Evolutionary conservation across 257 asterid genomes (phyloP).

Genomic region (Salvia splendens): DNA sequence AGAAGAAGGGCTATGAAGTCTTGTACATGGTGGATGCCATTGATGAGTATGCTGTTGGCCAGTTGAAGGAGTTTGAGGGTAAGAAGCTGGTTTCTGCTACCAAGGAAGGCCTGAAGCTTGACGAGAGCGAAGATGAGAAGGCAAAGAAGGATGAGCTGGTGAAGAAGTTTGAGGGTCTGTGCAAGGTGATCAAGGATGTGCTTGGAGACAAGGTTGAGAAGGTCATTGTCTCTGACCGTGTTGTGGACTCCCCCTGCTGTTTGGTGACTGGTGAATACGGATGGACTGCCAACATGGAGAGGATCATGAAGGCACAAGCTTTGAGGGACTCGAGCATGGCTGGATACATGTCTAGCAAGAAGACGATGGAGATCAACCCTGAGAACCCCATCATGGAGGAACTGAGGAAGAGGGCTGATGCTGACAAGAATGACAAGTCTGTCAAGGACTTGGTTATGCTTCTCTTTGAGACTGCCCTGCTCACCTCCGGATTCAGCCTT

Average conservation of each 20-base stretch:
- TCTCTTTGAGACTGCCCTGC: conserved; percentile 62
- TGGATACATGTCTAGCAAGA: conserved; percentile 73
- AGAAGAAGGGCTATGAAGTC: conserved; percentile 63
- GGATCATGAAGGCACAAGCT: conserved; percentile 26
- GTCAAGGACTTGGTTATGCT: conserved; percentile 65
- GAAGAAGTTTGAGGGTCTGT: conserved; percentile 53
- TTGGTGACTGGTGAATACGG: conserved; percentile 66
- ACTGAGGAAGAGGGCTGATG: conserved; percentile 75
- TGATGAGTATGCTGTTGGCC: conserved; percentile 64
- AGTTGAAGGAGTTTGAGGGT: conserved; percentile 63
- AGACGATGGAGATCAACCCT: conserved; percentile 70
- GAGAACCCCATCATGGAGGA: conserved; percentile 72
- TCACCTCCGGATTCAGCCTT: conserved; percentile 70
- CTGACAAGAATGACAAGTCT: conserved; percentile 69
- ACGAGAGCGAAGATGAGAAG: conserved; percentile 60
- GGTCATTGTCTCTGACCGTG: conserved; percentile 29
- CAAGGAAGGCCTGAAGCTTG: conserved; percentile 65
- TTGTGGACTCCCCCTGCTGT: conserved; percentile 70
- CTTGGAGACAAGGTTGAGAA: conserved; percentile 28
- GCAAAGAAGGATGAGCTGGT: conserved; percentile 50
- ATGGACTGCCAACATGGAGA: conserved; percentile 72
- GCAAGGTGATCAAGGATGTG: conserved; percentile 65
- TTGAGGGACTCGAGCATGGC: conserved; percentile 71
- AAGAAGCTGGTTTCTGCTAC: conserved; percentile 63
- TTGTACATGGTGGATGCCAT: conserved; percentile 65